Base-by-base conservation (phyloP, 805 yeast species). In the Candida dajiaensis region DNA sequence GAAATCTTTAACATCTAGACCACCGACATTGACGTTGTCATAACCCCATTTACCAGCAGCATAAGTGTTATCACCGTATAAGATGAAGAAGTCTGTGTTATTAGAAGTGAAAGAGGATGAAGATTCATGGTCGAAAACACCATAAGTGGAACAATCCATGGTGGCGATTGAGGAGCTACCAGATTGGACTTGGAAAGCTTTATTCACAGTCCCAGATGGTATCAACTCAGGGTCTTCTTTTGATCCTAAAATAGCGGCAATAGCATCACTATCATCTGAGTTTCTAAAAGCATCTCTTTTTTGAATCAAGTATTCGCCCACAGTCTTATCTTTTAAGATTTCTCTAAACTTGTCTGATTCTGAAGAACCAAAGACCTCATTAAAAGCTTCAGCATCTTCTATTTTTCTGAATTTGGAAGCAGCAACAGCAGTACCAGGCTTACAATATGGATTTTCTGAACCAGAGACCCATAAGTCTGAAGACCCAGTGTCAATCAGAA, bases 401-500 rank as follows among this genome's bases (percentile, higher is more conserved):
- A 56, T 6, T 4, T 33, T 45, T 50, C 59, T 50, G 25, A 13
- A 50, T 38, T 50, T 51, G 8, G 20, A 4, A 11, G 47, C 41
- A 9, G 51, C 28, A 9, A 40, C 5, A 4, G 53, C 41, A 3
- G 51, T 18, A 9, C 50, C 49, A 4, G 60, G 48, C 3, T 56
- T 40, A 55, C 81, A 76, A 47, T 69, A 73, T 2, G 82, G 74
- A 55, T 78, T 80, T 38, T 65, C 55, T 2, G 73, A 59, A 23
- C 72, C 68, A 49, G 76, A 70, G 20, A 83, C 77, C 87, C 88
- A 83, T 20, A 85, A 64, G 60, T 85, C 92, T 0, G 86, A 74
- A 0, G 89, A 83, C 3, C 92, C 94, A 1, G 90, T 85, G 57
- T 85, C 94, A n/a, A 85, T 59, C 35, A 81, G 61, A 10, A 83